Evolutionary conservation across 2,329 filamentous ascomycete species (phyloP).

Genomic region (Alternaria sp.): DNA sequence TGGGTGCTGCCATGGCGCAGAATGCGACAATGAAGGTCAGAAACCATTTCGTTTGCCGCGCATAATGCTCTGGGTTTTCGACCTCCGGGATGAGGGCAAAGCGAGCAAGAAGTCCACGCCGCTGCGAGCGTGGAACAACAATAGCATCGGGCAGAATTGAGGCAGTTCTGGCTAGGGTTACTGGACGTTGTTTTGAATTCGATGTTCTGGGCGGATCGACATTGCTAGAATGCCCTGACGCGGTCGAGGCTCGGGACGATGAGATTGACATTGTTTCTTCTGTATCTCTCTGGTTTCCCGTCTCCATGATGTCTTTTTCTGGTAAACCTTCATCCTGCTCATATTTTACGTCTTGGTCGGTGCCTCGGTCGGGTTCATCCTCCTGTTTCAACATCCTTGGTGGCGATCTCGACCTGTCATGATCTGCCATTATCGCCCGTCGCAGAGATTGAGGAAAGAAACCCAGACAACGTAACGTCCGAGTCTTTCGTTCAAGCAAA

Average conservation of each 20-base stretch:
- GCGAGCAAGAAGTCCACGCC: slow-evolving; percentile 76
- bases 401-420: slow-evolving; percentile 4
- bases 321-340: not conserved
- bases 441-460: slow-evolving; percentile 1
- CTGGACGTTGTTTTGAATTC: slow-evolving; percentile 21
- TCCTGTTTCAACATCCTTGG: slow-evolving; percentile 1
- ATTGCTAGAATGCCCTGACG: slow-evolving; percentile 28
- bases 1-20: slow-evolving; percentile 78
- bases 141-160: slow-evolving; percentile 53
- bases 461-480: not conserved
- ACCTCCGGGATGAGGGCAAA: slow-evolving; percentile 82
- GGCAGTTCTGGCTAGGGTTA: slow-evolving; percentile 36
- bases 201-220: slow-evolving; percentile 5
- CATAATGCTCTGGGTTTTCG: slow-evolving; percentile 77
- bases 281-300: not conserved
- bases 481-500: not conserved
- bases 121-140: slow-evolving; percentile 61
- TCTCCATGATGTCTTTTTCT: slow-evolving; percentile 18
- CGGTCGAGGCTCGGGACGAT: slow-evolving; percentile 34
- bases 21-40: slow-evolving; percentile 81
- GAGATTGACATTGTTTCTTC: slow-evolving; percentile 35
- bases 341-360: slow-evolving; percentile 1
- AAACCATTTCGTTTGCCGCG: slow-evolving; percentile 79
- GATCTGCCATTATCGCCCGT: not conserved
- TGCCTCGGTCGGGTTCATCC: not conserved